These are phyloP conservation scores for Chytriomyces sp. DNA, from an alignment of 192 early-diverging fungal species.

Conservation along the genomic window DNA sequence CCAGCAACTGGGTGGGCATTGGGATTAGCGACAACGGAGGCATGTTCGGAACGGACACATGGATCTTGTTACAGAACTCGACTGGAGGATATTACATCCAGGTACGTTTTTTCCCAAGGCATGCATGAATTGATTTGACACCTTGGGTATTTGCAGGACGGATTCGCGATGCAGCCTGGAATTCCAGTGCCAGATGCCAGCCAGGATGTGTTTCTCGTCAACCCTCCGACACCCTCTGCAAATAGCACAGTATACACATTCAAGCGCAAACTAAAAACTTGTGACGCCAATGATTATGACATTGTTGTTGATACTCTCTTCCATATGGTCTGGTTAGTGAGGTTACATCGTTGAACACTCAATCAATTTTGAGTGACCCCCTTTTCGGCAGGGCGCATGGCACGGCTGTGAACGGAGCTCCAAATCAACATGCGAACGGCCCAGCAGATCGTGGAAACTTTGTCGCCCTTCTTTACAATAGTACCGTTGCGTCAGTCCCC, in stretches of 20 bases:
- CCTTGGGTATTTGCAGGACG: constrained; percentile 8
- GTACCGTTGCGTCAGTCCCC: neutral
- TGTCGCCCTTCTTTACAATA: neutral
- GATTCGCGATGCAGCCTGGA: neutral
- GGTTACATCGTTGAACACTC: neutral
- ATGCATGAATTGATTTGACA: neutral
- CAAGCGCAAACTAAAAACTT: constrained; percentile 12
- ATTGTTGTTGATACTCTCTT: neutral
- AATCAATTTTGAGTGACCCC: neutral
- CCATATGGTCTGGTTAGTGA: constrained; percentile 18
- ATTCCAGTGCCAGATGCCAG: constrained; percentile 6
- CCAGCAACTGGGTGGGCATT: constrained; percentile 19
- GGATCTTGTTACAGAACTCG: constrained; percentile 12
- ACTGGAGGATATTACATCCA: constrained; percentile 20
- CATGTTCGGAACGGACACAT: constrained; percentile 28
- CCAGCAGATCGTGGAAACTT: neutral
- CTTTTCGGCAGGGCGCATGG: constrained; percentile 17
- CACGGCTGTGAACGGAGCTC: neutral
- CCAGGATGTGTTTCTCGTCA: constrained; percentile 21
- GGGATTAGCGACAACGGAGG: constrained; percentile 19
- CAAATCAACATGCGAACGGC: neutral
- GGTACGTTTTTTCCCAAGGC: neutral
- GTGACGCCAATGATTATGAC: constrained; percentile 1
- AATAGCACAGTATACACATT: constrained; percentile 23
- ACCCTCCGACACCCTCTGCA: neutral